Base-by-base conservation (phyloP, 2,329 filamentous ascomycete genomes). In the Ophiostoma himal-ulmi region DNA sequence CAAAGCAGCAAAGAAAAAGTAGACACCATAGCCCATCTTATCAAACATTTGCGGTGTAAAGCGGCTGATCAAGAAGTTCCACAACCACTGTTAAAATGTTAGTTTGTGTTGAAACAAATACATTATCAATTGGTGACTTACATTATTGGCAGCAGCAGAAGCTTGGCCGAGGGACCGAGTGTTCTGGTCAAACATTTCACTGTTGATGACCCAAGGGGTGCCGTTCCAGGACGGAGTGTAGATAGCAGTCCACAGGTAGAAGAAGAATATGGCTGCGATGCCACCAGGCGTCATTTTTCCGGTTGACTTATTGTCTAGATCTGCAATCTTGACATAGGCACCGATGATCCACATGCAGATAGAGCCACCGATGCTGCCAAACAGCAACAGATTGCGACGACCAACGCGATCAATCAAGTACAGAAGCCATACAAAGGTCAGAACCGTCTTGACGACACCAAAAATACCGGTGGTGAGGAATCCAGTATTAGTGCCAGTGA, bases 211-310 rank as follows among this genome's bases (percentile, higher is more conserved):
- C 91, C 91, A 93, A 0, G 90, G 90, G 0, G 88, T 91, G 1
- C 89, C 89, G 76, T 91, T 91, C 89, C 89, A 91, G 0, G 86
- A 85, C 0, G 86, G 89, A 0, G 88, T 91, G 80, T 93, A 93
- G 78, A 89, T 88, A 0, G 84, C 86, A 0, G 89, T 91, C 87
- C 88, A 92, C 0, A 92, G 82, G 76, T 91, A 92, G 81, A 92
- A 91, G 82, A 92, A 91, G 78, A 89, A 87, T 71, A 90, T 83
- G 44, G 88, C 87, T 0, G 85, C 85, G 70, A 88, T 86, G 17
- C 87, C 87, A 30, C 76, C 79, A 1, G 76, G 69, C 14, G 75
- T 74, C 54, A 79, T 72, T n/a, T 72, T 57, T 10, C 74, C 77
- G 6, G 75, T 76, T 4, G 69, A 76, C 1, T 77, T 76, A 36